Evolutionary conservation across 148 eudicot genomes (phyloP).

Genomic region (Amaranthus cruentus): DNA sequence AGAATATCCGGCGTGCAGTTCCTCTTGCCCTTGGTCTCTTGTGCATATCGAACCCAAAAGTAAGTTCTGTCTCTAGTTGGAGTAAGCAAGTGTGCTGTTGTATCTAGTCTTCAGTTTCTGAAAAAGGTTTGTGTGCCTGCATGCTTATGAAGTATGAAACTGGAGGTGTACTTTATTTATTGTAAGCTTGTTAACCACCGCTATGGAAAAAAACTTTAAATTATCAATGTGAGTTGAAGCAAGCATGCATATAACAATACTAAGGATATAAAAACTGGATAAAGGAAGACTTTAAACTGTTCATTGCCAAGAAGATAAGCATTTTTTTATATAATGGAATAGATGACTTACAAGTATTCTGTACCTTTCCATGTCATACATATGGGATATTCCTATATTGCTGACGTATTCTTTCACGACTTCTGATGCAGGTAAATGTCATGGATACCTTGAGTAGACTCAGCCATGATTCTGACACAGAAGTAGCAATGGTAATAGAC

Average conservation of each 20-base stretch:
- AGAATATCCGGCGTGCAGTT: conserved; percentile 86
- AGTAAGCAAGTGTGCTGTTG: background rate
- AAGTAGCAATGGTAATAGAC: conserved; percentile 76
- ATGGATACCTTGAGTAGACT: conserved; percentile 95
- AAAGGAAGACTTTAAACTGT: background rate
- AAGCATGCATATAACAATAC: background rate
- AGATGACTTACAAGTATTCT: background rate
- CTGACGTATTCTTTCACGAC: conserved; percentile 6
- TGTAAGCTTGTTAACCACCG: background rate
- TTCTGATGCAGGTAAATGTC: conserved; percentile 68
- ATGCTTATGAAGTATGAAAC: background rate
- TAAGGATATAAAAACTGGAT: background rate
- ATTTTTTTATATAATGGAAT: background rate
- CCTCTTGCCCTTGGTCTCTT: conserved; percentile 91
- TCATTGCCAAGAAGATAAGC: background rate
- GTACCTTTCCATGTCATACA: background rate
- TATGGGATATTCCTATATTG: background rate
- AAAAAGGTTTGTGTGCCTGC: background rate
- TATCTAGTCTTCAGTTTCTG: background rate
- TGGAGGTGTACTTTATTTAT: background rate
- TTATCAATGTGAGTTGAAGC: background rate
- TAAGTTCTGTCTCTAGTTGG: background rate
- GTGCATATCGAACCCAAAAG: conserved; percentile 84
- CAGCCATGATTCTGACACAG: conserved; percentile 88
- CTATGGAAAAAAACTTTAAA: background rate